A percentile compares a stretch with the other conserved stretches of the same genome.
Evolutionary conservation across 1,284 basidiomycete genomes (phyloP).

Genomic region (Grifola frondosa): DNA sequence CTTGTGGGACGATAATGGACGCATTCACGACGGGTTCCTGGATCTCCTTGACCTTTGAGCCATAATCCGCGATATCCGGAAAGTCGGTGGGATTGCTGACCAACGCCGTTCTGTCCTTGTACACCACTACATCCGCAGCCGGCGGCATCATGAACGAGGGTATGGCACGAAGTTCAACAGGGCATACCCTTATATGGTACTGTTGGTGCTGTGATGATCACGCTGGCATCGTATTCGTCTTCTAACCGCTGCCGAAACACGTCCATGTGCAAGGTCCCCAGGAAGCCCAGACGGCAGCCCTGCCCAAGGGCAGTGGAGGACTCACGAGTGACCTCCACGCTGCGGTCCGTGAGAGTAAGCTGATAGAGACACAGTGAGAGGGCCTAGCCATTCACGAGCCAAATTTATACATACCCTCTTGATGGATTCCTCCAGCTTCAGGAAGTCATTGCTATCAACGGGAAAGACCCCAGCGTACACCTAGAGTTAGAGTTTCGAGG

Average conservation of each 20-base stretch:
- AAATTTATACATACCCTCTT: conserved; percentile 71
- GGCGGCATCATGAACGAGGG: conserved; percentile 11
- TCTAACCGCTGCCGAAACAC: conserved; percentile 95
- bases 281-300: conserved; percentile 92
- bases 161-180: conserved; percentile 3
- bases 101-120: conserved; percentile 64
- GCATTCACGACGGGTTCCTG: conserved; percentile 90
- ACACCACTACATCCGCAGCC: conserved; percentile 56
- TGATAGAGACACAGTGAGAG: conserved; percentile 37
- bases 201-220: conserved; percentile 91
- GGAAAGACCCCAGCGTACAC: conserved; percentile 97
- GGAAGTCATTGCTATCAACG: conserved; percentile 87
- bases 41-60: conserved; percentile 65
- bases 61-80: conserved; percentile 74
- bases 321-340: conserved; percentile 90
- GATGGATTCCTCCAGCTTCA: conserved; percentile 95
- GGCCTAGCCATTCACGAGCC: conserved; percentile 3
- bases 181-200: conserved; percentile 85
- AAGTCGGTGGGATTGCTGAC: conserved; percentile 94
- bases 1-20: conserved; percentile 91
- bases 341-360: conserved; percentile 86
- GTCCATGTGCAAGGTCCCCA: conserved; percentile 97
- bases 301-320: conserved; percentile 94
- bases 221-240: conserved; percentile 91
- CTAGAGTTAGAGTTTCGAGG: conserved; percentile 38